phyloP scores from a whole-genome alignment of 176 grass and related monocot genomes.

The Bonia amplexicaulis region DNA sequence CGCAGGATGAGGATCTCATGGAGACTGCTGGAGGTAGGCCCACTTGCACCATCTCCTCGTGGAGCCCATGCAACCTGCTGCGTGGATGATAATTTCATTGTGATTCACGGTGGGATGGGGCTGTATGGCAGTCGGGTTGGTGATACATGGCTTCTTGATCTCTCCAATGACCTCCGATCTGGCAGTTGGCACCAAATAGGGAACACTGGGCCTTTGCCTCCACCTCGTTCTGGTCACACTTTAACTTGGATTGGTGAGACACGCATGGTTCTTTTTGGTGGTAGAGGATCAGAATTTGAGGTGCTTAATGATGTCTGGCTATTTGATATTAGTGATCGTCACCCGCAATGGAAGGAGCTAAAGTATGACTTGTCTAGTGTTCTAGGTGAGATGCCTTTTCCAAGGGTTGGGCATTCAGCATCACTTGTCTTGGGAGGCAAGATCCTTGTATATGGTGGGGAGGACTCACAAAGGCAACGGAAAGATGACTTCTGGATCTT shows the following conservation, averaged over 20 bases:
- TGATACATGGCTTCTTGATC: slow-evolving; percentile 91
- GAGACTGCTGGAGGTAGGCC: slow-evolving; percentile 66
- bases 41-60: slow-evolving; percentile 54
- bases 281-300: slow-evolving; percentile 76
- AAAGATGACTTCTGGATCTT: slow-evolving; percentile 94
- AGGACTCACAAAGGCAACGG: slow-evolving; percentile 72
- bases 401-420: slow-evolving; percentile 89
- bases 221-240: slow-evolving; percentile 77
- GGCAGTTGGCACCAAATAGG: slow-evolving; percentile 67
- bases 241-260: slow-evolving; percentile 78
- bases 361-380: slow-evolving; percentile 54
- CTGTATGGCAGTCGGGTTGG: slow-evolving; percentile 59
- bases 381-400: slow-evolving; percentile 63
- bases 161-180: slow-evolving; percentile 55
- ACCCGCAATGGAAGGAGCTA: slow-evolving; percentile 82
- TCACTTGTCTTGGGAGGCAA: slow-evolving; percentile 62
- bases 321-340: slow-evolving; percentile 53
- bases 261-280: slow-evolving; percentile 74
- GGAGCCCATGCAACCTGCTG: slow-evolving; percentile 91
- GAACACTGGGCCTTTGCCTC: slow-evolving; percentile 44
- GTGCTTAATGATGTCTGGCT: slow-evolving; percentile 98
- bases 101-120: slow-evolving; percentile 85
- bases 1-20: slow-evolving; percentile 53
- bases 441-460: slow-evolving; percentile 91
- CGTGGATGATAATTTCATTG: slow-evolving; percentile 54